Evolutionary conservation across 257 asterid species (phyloP).

Genomic region (Linderniella brevidens): DNA sequence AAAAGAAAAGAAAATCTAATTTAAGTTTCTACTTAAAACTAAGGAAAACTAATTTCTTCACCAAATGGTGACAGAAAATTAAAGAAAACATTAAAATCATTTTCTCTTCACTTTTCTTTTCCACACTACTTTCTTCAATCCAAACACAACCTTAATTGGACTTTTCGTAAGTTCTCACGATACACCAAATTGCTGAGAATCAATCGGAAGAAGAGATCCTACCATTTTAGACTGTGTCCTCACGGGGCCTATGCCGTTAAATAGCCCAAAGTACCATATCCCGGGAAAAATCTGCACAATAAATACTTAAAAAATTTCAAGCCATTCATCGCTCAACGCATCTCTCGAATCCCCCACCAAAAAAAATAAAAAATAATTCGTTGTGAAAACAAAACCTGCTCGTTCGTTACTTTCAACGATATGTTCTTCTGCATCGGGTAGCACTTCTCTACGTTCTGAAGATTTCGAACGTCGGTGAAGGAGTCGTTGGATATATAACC

Average conservation of each 20-base stretch:
- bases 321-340: background rate
- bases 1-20: too few species aligned
- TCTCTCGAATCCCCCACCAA: constrained; percentile 2
- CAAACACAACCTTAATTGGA: too few species aligned
- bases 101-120: too few species aligned
- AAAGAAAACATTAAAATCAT: too few species aligned
- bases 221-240: constrained; percentile 97
- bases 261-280: constrained; percentile 79
- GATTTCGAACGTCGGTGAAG: constrained; percentile 37
- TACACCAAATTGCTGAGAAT: constrained; percentile 6
- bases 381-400: constrained; percentile 52
- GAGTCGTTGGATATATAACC: constrained; percentile 42
- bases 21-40: too few species aligned
- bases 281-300: constrained; percentile 73
- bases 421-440: constrained; percentile 77
- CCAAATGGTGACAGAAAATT: too few species aligned
- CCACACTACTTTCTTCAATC: too few species aligned
- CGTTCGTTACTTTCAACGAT: constrained; percentile 46
- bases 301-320: constrained; percentile 8
- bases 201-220: constrained; percentile 7
- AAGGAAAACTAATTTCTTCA: too few species aligned
- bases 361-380: too few species aligned
- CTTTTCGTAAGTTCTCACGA: background rate
- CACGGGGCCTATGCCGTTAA: constrained; percentile 77
- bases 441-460: constrained; percentile 66